phyloP scores from a whole-genome alignment of 176 grass and related monocot genomes.

The Hsuehochloa calcarea region DNA sequence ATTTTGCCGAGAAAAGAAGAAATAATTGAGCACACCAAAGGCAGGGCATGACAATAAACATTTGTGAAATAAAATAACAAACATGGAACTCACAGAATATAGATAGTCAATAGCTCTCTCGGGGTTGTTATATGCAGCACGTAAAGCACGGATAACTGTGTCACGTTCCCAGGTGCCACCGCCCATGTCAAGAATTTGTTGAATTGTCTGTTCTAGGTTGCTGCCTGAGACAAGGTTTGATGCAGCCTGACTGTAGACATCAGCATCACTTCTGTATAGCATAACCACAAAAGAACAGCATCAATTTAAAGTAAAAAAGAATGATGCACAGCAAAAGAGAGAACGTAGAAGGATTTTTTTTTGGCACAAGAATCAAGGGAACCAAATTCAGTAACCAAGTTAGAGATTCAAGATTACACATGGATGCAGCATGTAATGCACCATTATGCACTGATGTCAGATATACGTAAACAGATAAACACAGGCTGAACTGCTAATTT shows the following conservation, averaged over 20 bases:
- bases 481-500: neutral
- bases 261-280: constrained; percentile 47
- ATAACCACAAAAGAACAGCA: neutral
- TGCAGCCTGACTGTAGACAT: constrained; percentile 89
- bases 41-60: constrained; percentile 2
- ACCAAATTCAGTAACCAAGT: neutral
- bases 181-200: constrained; percentile 94
- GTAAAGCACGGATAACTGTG: constrained; percentile 77
- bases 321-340: neutral
- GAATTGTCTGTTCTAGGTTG: constrained; percentile 72
- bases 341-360: neutral
- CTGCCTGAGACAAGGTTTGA: constrained; percentile 91
- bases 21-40: neutral
- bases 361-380: neutral
- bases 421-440: neutral
- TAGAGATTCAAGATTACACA: neutral
- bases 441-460: neutral
- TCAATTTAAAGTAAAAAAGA: neutral
- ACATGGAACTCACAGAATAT: constrained; percentile 71
- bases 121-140: constrained; percentile 97
- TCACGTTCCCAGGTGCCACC: constrained; percentile 93
- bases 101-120: constrained; percentile 97
- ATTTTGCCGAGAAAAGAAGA: neutral
- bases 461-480: neutral
- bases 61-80: constrained; percentile 14